Evolutionary conservation across 2,329 filamentous ascomycete genomes (phyloP).

Genomic region (Talaromyces atroroseus): DNA sequence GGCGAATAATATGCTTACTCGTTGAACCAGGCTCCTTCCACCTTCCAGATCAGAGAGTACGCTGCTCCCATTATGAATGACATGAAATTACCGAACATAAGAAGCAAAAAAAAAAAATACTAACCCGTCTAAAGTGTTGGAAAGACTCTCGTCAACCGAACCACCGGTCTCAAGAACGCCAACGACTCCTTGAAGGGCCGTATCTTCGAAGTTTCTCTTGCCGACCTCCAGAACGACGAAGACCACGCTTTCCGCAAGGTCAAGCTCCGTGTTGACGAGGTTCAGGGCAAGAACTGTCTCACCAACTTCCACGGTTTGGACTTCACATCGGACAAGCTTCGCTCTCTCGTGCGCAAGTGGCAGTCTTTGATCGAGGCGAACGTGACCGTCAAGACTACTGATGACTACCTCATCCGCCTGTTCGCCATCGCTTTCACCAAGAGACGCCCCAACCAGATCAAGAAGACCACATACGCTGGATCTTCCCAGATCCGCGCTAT

Average conservation of each 20-base stretch:
- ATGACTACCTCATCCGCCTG: conserved; percentile 98
- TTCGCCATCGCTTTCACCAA: conserved; percentile 99
- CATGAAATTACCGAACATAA: conserved; percentile 12
- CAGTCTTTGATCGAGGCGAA: conserved; percentile 99
- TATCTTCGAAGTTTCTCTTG: conserved; percentile 97
- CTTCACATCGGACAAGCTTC: conserved; percentile 99
- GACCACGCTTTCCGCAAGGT: conserved; percentile 99
- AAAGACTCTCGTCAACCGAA: conserved; percentile 99
- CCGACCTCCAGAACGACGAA: conserved; percentile 99
- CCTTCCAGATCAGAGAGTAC: conserved; percentile 96
- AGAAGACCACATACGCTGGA: conserved; percentile 99
- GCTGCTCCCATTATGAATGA: conserved; percentile 31
- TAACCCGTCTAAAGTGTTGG: conserved; percentile 65
- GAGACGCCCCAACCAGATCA: conserved; percentile 98
- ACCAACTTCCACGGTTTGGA: conserved; percentile 99
- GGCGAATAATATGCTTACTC: not conserved
- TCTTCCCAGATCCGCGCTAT: conserved; percentile 97
- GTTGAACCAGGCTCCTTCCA: conserved; percentile 69
- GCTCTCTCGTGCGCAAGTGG: conserved; percentile 99
- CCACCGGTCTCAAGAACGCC: conserved; percentile 99
- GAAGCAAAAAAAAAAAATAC: not conserved
- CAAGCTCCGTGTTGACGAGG: conserved; percentile 96
- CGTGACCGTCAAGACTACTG: conserved; percentile 98
- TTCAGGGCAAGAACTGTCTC: conserved; percentile 99
- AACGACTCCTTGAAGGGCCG: conserved; percentile 98